Conservation (phyloP, 2,329 filamentous ascomycete genomes). For the Fusarium sp. region DNA sequence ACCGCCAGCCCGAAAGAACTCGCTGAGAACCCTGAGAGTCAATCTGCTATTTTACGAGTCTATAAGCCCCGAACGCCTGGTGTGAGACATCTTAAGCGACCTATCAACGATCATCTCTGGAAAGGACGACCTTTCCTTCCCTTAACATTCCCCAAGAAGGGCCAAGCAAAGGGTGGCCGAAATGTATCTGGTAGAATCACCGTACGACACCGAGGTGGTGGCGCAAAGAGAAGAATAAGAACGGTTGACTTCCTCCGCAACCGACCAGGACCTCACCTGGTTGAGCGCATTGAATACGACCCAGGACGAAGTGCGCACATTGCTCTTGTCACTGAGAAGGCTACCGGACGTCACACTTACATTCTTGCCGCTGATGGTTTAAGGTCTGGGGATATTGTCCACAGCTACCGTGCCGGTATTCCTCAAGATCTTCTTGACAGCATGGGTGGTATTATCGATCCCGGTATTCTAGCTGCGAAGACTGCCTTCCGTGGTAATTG, state of each 20-base stretch:
- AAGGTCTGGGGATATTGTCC: conserved; percentile 88
- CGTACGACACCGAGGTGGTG: conserved; percentile 91
- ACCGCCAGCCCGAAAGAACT: conserved; percentile 40
- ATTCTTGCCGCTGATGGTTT: conserved; percentile 96
- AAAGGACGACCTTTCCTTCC: conserved; percentile 86
- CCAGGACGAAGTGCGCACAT: conserved; percentile 94
- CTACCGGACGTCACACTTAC: conserved; percentile 83
- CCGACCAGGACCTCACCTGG: conserved; percentile 82
- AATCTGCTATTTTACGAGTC: conserved; percentile 73
- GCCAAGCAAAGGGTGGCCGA: conserved; percentile 90
- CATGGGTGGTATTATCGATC: conserved; percentile 94
- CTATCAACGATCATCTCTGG: conserved; percentile 97
- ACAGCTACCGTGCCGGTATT: conserved; percentile 92
- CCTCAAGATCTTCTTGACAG: conserved; percentile 86
- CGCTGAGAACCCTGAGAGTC: conserved; percentile 43
- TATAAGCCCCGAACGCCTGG: conserved; percentile 96
- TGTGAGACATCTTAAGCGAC: conserved; percentile 88
- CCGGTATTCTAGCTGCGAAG: conserved; percentile 93
- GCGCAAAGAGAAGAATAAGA: conserved; percentile 89
- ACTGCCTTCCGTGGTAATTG: conserved; percentile 97
- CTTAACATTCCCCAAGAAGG: conserved; percentile 92
- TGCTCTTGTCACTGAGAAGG: conserved; percentile 81
- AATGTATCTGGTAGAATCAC: conserved; percentile 90
- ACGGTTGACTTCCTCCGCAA: conserved; percentile 89
- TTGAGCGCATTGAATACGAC: conserved; percentile 97